Percentiles rank a stretch among this genome's conserved stretches.
Evolutionary conservation across 768 basidiomycete genomes (phyloP).

Genomic region (Tricholoma flavovirens): DNA sequence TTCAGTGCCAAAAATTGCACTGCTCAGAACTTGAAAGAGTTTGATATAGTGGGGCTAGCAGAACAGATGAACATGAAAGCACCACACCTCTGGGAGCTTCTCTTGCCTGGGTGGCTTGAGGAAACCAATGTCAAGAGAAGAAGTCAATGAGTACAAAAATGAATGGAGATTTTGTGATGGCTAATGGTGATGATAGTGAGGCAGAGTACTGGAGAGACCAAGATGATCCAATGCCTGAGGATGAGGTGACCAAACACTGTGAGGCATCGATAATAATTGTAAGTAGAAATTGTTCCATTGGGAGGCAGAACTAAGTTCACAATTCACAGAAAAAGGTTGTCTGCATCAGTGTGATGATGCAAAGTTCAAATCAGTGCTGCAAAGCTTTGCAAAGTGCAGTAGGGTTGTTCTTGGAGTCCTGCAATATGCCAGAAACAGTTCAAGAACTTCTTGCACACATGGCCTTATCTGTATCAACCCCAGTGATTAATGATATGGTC

Average conservation of each 20-base stretch:
- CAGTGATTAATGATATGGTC: background rate
- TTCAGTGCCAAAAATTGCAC: background rate
- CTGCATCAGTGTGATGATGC: background rate
- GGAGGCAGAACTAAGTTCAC: background rate
- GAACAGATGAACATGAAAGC: background rate
- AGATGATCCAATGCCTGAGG: background rate
- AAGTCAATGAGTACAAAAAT: background rate
- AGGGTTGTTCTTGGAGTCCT: background rate
- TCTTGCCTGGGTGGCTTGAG: background rate
- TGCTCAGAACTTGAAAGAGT: background rate
- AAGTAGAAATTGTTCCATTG: no score
- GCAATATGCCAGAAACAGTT: background rate
- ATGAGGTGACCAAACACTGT: background rate
- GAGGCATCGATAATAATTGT: background rate
- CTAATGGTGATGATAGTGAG: background rate
- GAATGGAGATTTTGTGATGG: background rate
- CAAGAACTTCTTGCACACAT: background rate
- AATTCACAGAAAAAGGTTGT: background rate
- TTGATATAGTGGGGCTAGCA: background rate
- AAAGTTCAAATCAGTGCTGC: background rate
- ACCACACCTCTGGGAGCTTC: no score
- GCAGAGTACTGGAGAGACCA: background rate
- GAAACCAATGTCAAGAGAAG: background rate
- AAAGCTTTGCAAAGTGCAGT: background rate
- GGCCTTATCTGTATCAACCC: background rate